Evolutionary conservation across 2,329 filamentous ascomycete species (phyloP).

Genomic region (Calonectria leucothoes): DNA sequence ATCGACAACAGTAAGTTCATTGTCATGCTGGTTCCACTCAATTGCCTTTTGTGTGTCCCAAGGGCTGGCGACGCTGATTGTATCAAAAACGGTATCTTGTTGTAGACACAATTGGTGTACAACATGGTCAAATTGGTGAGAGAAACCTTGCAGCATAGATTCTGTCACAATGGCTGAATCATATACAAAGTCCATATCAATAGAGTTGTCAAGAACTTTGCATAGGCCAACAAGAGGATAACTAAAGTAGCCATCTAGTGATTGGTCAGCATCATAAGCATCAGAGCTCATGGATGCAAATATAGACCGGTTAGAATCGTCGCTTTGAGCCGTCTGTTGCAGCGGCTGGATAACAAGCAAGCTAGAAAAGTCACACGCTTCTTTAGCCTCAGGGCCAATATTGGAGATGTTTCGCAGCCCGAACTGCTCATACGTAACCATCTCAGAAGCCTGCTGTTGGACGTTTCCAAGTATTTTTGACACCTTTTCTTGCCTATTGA

Average conservation of each 20-base stretch:
- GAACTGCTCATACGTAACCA: constrained; percentile 32
- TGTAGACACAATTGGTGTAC: neutral
- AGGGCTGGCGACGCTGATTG: neutral
- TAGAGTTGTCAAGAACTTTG: neutral
- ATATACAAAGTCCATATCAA: constrained; percentile 2
- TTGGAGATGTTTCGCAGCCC: constrained; percentile 36
- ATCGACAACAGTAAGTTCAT: neutral
- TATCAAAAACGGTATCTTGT: neutral
- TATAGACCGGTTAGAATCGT: constrained; percentile 30
- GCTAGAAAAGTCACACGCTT: constrained; percentile 24
- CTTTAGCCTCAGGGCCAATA: neutral
- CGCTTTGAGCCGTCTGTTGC: neutral
- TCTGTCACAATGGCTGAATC: neutral
- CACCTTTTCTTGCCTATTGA: constrained; percentile 45
- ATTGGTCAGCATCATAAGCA: constrained; percentile 15
- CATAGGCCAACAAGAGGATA: constrained; percentile 6
- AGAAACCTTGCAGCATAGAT: neutral
- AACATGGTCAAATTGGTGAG: constrained; percentile 3
- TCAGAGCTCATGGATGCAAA: neutral
- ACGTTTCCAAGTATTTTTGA: constrained; percentile 53
- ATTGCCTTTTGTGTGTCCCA: constrained; percentile 3
- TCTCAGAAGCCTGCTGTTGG: constrained; percentile 25
- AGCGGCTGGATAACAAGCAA: constrained; percentile 19
- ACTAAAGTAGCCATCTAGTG: constrained; percentile 4
- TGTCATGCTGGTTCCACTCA: neutral